phyloP scores from a whole-genome alignment of 2,329 filamentous ascomycete species.

The Trichoderma sp. region DNA sequence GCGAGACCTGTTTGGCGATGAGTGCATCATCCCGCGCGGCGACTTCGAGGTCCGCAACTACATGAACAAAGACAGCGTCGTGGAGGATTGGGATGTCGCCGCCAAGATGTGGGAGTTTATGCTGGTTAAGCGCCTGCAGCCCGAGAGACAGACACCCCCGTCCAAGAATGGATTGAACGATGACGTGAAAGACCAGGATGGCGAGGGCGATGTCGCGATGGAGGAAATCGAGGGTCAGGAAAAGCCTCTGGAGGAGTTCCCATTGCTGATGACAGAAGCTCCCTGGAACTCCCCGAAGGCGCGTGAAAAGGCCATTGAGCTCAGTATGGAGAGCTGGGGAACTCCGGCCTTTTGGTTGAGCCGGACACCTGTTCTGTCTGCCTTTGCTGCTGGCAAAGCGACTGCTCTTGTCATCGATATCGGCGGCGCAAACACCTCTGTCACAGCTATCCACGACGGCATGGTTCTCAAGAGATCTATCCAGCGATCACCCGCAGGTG shows the following conservation, averaged over 20 bases:
- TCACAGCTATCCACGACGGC: slow-evolving; percentile 90
- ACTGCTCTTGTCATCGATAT: slow-evolving; percentile 91
- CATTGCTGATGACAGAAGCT: slow-evolving; percentile 88
- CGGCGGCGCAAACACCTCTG: slow-evolving; percentile 81
- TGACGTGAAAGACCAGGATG: slow-evolving; percentile 56
- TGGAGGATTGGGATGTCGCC: slow-evolving; percentile 95
- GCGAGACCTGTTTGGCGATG: slow-evolving; percentile 78
- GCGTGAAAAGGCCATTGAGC: slow-evolving; percentile 90
- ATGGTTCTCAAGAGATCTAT: slow-evolving; percentile 90
- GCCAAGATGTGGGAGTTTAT: slow-evolving; percentile 89
- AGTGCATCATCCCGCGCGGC: slow-evolving; percentile 74
- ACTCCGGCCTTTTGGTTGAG: slow-evolving; percentile 93
- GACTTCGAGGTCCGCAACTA: slow-evolving; percentile 87
- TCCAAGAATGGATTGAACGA: slow-evolving; percentile 79
- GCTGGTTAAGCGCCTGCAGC: slow-evolving; percentile 83
- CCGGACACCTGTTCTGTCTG: slow-evolving; percentile 81
- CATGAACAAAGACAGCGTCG: slow-evolving; percentile 81
- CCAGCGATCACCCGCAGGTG: slow-evolving; percentile 79
- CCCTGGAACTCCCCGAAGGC: slow-evolving; percentile 88
- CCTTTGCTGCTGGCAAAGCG: slow-evolving; percentile 89
- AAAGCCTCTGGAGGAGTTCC: slow-evolving; percentile 83
- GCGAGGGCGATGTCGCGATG: slow-evolving; percentile 60
- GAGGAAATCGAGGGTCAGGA: slow-evolving; percentile 55
- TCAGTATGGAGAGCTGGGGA: slow-evolving; percentile 96
- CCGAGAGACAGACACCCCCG: slow-evolving; percentile 65